Conservation (phyloP, 495 filamentous ascomycete species). For the Chaetomidium leptoderma region DNA sequence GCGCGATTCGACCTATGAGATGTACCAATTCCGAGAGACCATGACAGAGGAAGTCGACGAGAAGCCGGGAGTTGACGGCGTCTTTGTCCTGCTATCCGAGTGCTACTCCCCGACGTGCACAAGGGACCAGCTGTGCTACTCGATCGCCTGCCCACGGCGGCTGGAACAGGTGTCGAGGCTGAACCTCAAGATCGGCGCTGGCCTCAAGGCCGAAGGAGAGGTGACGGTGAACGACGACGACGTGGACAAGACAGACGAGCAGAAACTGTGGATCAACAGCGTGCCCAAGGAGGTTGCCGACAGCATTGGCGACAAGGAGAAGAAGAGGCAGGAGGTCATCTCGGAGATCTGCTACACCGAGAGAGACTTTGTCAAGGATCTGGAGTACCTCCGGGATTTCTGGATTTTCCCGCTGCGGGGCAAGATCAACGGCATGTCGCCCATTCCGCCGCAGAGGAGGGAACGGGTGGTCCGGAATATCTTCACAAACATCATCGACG, state of each 20-base stretch:
- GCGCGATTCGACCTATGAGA: conserved; percentile 81
- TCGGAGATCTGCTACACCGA: conserved; percentile 99
- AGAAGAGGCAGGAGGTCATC: conserved; percentile 97
- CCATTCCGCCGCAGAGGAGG: conserved; percentile 80
- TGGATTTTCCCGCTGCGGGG: conserved; percentile 91
- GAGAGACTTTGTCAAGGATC: conserved; percentile 97
- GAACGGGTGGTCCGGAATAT: conserved; percentile 91
- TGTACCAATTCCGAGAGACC: conserved; percentile 95
- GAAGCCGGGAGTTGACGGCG: conserved; percentile 79
- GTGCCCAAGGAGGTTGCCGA: conserved; percentile 94
- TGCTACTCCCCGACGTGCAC: conserved; percentile 99
- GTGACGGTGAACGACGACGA: conserved; percentile 74
- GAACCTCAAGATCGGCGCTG: conserved; percentile 86
- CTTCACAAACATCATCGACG: conserved; percentile 90
- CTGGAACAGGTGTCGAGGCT: conserved; percentile 91
- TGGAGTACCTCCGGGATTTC: conserved; percentile 97
- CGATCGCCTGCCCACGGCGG: conserved; percentile 91
- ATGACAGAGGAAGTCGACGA: conserved; percentile 77
- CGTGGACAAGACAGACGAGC: conserved; percentile 82
- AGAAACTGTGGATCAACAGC: conserved; percentile 99
- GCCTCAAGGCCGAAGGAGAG: conserved; percentile 76
- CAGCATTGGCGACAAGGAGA: conserved; percentile 79
- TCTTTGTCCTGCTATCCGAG: conserved; percentile 92
- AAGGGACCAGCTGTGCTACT: conserved; percentile 91
- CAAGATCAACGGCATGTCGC: conserved; percentile 61